Base-by-base conservation (phyloP, 2,329 filamentous ascomycete species). In the Clonostachys rosea region DNA sequence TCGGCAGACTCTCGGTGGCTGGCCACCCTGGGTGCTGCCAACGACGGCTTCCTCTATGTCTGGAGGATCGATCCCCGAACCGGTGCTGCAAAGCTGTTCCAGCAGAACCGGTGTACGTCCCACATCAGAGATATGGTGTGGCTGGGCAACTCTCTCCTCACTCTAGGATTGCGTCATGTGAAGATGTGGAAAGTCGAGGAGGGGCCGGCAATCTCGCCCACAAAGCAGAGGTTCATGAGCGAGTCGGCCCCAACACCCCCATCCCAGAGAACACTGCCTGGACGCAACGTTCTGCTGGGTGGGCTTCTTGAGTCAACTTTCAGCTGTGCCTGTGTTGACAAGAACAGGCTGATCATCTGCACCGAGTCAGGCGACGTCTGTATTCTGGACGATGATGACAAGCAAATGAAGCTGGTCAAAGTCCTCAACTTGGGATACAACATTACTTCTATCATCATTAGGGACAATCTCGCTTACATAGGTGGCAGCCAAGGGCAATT, bases 121-220 rank as follows among this genome's bases (percentile, higher is more conserved):
- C 84, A 83, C 51, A 81, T 97, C 57, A 86, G 85, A 53, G 84
- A 86, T 46, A 95, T 99, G 81, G 78, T 87, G 39, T 99, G 94
- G 92, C 82, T 96, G 66, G 91, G 91, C 11, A 86, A 78, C 55
- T 87, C 70, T 54, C 76, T 99, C 45, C 75, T 99, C 49, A 96
- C 92, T 51, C 81, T 94, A 20, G 94, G 94, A 13, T 87, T 94
- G 45, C 83, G 94, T 24, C 92, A 96, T 68, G 83, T 96, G 64
- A 97, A 96, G 66, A 80, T 95, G 44, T 99, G 94, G 94, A 85
- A 86, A 55, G 78, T 94, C 11, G 88, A 94, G 35, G 89, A 92
- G 24, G 69, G 57, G 59, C 48, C 72, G 40, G 69, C 75, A 16
- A 68, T 69, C 6, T 86, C 86, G 18, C 86, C 87, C 2, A 71